Evolutionary conservation across 192 early-diverging fungal genomes (phyloP).

Genomic region (Physocladia obscura): DNA sequence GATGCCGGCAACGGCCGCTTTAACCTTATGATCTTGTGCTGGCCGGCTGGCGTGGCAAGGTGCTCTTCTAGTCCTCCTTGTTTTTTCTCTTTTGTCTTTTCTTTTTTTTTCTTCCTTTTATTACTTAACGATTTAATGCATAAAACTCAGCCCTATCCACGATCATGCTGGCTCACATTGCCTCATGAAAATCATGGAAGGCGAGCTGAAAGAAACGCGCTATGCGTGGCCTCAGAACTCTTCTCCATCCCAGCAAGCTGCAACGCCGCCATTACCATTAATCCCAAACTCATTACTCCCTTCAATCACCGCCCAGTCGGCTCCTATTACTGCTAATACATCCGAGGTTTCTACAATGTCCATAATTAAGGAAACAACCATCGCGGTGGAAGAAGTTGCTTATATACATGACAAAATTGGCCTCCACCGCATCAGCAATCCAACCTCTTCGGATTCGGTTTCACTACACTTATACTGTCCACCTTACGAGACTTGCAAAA

Average conservation of each 20-base stretch:
- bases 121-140: neutral
- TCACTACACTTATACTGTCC: conserved; percentile 92
- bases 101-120: neutral
- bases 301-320: conserved; percentile 11
- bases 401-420: conserved; percentile 92
- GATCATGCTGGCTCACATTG: conserved; percentile 89
- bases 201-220: conserved; percentile 73
- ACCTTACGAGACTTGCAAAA: conserved; percentile 78
- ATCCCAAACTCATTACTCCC: conserved; percentile 18
- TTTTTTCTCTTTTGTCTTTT: conserved; percentile 19
- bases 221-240: conserved; percentile 70
- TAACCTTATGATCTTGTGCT: conserved; percentile 88
- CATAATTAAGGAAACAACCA: conserved; percentile 37
- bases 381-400: conserved; percentile 65
- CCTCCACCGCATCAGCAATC: conserved; percentile 78
- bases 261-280: conserved; percentile 29
- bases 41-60: conserved; percentile 70
- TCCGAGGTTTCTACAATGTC: conserved; percentile 15
- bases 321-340: neutral
- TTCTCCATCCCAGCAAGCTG: conserved; percentile 3
- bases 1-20: conserved; percentile 90
- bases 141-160: conserved; percentile 72
- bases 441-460: conserved; percentile 60
- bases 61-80: neutral
- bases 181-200: conserved; percentile 87